Conservation (phyloP, 2,329 filamentous ascomycete genomes). For the Monilinia polystroma region DNA sequence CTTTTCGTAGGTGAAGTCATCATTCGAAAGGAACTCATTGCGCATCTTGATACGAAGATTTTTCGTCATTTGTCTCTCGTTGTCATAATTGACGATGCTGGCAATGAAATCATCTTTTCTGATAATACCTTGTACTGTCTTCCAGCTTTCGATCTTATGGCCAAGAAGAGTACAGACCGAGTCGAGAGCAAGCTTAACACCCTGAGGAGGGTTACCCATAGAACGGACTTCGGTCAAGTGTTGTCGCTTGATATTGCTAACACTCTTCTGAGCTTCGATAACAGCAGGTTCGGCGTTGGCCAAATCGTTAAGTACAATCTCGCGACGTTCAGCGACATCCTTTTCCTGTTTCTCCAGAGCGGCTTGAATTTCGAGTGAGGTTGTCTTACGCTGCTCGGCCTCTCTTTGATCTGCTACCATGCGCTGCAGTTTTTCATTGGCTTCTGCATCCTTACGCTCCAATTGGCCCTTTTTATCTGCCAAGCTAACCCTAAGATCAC, state of each 20-base stretch:
- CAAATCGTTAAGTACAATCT: slow-evolving; percentile 83
- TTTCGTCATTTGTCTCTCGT: slow-evolving; percentile 90
- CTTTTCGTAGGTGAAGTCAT: slow-evolving; percentile 94
- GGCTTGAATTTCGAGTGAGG: slow-evolving; percentile 83
- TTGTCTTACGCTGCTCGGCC: slow-evolving; percentile 85
- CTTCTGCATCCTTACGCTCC: slow-evolving; percentile 90
- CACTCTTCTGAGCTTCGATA: slow-evolving; percentile 87
- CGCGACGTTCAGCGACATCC: slow-evolving; percentile 77
- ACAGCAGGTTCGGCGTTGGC: slow-evolving; percentile 92
- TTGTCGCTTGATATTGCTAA: slow-evolving; percentile 97
- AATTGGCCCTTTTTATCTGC: slow-evolving; percentile 93
- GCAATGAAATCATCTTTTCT: slow-evolving; percentile 95
- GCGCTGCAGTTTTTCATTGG: slow-evolving; percentile 93
- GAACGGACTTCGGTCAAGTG: slow-evolving; percentile 96
- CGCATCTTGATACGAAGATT: slow-evolving; percentile 82
- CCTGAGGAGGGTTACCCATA: slow-evolving; percentile 88
- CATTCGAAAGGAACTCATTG: slow-evolving; percentile 85
- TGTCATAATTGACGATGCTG: slow-evolving; percentile 96
- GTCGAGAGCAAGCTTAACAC: slow-evolving; percentile 89
- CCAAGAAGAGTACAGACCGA: slow-evolving; percentile 95
- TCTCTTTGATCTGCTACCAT: slow-evolving; percentile 97
- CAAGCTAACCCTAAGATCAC: slow-evolving; percentile 84
- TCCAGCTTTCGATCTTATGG: slow-evolving; percentile 89
- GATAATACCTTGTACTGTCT: slow-evolving; percentile 82
- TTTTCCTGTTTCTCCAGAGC: slow-evolving; percentile 86